Evolutionary conservation across 192 early-diverging fungal genomes (phyloP), one percentile per base, ranked within the genome.

Genomic region (Funneliformis mosseae): DNA sequence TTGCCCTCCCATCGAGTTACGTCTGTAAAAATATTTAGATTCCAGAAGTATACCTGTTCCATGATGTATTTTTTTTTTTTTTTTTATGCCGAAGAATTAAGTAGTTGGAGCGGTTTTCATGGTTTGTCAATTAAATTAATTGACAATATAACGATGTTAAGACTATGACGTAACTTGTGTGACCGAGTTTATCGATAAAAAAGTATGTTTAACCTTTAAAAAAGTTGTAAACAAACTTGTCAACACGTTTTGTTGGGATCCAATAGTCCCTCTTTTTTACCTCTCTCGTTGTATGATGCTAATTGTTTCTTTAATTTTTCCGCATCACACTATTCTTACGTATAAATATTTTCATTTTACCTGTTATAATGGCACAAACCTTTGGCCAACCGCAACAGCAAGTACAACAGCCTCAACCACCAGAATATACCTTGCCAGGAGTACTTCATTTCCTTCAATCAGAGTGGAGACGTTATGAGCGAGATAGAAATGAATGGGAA

Each of bases 401-500:
- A 43, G n/a, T 28, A 10, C 79, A 69, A 80, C 55, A 69, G 25
- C 68, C 85, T 39, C 74, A 75, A 50, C 60, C 80, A 6, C 74
- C 80, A 46, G 88, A 88, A 74, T 93, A 93, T 70, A 87, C 86
- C 21, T 86, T 93, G 66, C 92, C 92, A 21, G 92, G 90, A 43
- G 93, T 96, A 60, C 83, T 96, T 4, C 94, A 95, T 80, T 96
- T 89, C 76, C 86, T 96, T 8, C 95, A 96, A 79, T 83, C 88
- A 14, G 93, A 96, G 88, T 95, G 94, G 94, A 83, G 95, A 55
- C 84, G 89, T 25, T 95, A 90, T 80, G 95, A 96, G 80, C 87
- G 92, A 66, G 95, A 96, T 76, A 85, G 93, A 21, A 95, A 94
- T 79, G 94, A 96, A 78, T 96, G 95, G 94, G 91, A 92, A 27